These are phyloP conservation scores for Petunia axillaris DNA, from an alignment of 257 asterid genomes.

Conservation along the genomic window DNA sequence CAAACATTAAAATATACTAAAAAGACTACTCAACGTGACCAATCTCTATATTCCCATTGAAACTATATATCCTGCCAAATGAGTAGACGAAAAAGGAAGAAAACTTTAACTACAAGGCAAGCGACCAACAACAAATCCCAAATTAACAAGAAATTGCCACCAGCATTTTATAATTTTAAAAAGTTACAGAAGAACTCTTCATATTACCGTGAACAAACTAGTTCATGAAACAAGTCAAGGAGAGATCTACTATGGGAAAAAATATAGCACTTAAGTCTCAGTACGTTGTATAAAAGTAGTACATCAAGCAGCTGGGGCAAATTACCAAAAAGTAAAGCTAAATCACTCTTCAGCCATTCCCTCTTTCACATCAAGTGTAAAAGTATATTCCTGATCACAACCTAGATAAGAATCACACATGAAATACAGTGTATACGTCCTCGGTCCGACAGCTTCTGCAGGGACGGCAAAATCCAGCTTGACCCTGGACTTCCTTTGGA, in stretches of 20 bases:
- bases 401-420: slow-evolving; percentile 49
- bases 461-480: slow-evolving; percentile 50
- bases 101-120: background rate
- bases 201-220: background rate
- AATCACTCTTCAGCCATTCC: slow-evolving; percentile 6
- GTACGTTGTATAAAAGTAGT: background rate
- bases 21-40: too few relatives aligned
- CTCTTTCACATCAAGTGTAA: slow-evolving; percentile 39
- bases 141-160: background rate
- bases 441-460: slow-evolving; percentile 34
- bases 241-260: background rate
- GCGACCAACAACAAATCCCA: background rate
- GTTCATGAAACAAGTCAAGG: background rate
- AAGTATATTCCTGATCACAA: slow-evolving; percentile 43
- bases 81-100: background rate
- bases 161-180: background rate
- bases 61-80: background rate
- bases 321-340: slow-evolving; percentile 1
- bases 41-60: too few relatives aligned
- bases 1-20: too few relatives aligned
- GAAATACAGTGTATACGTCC: slow-evolving; percentile 39
- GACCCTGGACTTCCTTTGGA: slow-evolving; percentile 44
- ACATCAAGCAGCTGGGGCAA: background rate
- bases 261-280: background rate
- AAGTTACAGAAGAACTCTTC: background rate